Evolutionary conservation across 768 basidiomycete genomes (phyloP).

Genomic region (Kwoniella dejecticola): DNA sequence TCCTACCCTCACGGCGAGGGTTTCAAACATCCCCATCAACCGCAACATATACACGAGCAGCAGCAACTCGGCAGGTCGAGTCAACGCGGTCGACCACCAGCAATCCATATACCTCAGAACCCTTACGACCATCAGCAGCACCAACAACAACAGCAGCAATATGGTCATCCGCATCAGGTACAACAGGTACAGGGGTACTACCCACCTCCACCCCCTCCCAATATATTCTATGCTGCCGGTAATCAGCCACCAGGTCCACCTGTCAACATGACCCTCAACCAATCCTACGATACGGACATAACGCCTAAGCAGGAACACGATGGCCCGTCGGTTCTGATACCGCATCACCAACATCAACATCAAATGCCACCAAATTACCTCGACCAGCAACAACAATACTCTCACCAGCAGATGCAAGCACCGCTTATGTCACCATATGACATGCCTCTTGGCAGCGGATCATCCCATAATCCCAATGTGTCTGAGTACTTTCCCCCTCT

Average conservation of each 20-base stretch:
- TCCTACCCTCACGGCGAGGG: conserved; percentile 19
- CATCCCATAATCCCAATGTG: conserved; percentile 17
- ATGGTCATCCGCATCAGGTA: not conserved
- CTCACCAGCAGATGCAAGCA: conserved; percentile 11
- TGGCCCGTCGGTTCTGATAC: conserved; percentile 8
- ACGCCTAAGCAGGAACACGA: conserved; percentile 7
- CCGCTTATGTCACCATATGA: conserved; percentile 6
- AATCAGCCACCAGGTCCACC: conserved; percentile 18
- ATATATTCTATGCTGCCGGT: conserved; percentile 26
- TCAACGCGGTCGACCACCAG: conserved; percentile 10
- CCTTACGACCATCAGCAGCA: conserved; percentile 5
- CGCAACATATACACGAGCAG: not conserved
- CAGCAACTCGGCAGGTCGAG: not conserved
- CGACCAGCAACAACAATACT: conserved; percentile 9
- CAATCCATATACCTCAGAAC: conserved; percentile 13
- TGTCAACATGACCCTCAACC: conserved; percentile 9
- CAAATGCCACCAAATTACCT: conserved; percentile 7
- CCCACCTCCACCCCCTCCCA: conserved; percentile 24
- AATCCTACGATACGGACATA: not conserved
- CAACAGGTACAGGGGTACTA: conserved; percentile 13
- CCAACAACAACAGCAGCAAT: not conserved
- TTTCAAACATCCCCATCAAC: conserved; percentile 1
- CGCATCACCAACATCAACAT: conserved; percentile 12
- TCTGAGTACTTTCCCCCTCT: conserved; percentile 18
- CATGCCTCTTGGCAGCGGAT: conserved; percentile 15